phyloP scores from a whole-genome alignment of 2,329 filamentous ascomycete species.

The Mycosphaerella sp. region DNA sequence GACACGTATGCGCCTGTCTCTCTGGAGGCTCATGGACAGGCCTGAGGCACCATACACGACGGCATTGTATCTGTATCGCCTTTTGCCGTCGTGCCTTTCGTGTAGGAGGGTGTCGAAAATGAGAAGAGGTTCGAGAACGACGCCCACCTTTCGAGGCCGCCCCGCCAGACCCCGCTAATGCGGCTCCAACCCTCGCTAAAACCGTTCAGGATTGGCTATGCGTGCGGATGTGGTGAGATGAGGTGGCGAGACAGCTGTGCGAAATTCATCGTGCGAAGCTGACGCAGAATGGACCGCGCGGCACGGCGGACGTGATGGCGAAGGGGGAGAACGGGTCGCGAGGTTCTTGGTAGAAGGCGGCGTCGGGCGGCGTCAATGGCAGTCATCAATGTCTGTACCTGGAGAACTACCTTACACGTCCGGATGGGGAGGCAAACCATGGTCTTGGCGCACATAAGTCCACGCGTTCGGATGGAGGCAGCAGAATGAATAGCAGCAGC shows the following conservation, averaged over 20 bases:
- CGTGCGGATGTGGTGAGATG: neutral
- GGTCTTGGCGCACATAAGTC: constrained; percentile 5
- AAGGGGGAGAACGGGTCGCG: neutral
- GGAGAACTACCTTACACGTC: neutral
- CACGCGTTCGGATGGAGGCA: constrained; percentile 6
- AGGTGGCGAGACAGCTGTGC: constrained; percentile 8
- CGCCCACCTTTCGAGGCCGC: neutral
- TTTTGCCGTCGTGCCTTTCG: neutral
- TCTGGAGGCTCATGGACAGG: neutral
- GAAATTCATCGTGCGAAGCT: constrained; percentile 9
- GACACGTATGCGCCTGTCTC: neutral
- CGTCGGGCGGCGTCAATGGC: neutral
- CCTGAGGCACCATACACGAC: neutral
- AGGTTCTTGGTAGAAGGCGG: too few relatives aligned
- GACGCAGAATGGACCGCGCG: neutral
- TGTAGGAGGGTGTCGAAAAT: neutral
- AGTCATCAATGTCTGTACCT: neutral
- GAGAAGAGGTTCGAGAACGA: neutral
- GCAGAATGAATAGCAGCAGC: neutral
- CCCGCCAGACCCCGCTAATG: constrained; percentile 9
- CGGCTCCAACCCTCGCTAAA: constrained; percentile 7
- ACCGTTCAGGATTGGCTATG: neutral
- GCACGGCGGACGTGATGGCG: neutral
- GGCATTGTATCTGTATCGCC: neutral
- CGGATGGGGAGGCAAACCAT: neutral